Base-by-base conservation (phyloP, 2,329 filamentous ascomycete genomes). In the Epichloe brachyelytri region DNA sequence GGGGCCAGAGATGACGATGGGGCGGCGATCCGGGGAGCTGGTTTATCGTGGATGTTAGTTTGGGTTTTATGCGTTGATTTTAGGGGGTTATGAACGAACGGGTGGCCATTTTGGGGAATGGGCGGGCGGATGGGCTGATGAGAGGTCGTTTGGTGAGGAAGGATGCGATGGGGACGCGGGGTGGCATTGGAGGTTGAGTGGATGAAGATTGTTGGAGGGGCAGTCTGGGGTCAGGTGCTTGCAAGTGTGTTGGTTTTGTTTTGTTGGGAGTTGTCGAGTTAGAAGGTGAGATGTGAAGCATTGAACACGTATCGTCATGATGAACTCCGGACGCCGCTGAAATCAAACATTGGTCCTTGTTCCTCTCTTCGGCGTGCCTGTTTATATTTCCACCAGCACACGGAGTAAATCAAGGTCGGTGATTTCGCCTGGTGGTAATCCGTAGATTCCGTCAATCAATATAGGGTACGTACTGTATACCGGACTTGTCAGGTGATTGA, bases 1-100 rank as follows among this genome's bases (percentile, higher is more conserved):
- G 53, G 86, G 86, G 48, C 86, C 86, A 45, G 82, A 87, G 66
- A 91, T 83, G 60, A 91, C 80, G 60, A 90, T 74, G 17, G 85
- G 85, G 17, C 79, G 77, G 57, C 67, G 66, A 62, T 78, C 74
- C 46, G 68, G n/a, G 73, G 70, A 26, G 37, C 59, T 61, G 43
- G 2, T 20, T 22, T 47, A 22, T 11, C 14, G 14, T 22, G n/a
- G 5, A 30, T 17, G 12, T 41, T 2, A 30, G 26, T 14, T 17
- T 11, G 20, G 39, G 39, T 14, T 14, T 38, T 37, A 2, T 37
- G n/a, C 22, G 15, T 17, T n/a, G 6, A n/a, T 38, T 38, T n/a
- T 37, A 11, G 5, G 22, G 36, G 8, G 26, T 5, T 20, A 3
- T 19, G 8, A 26, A 46, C 56, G 50, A 45, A 60, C 59, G 55